Base-by-base conservation (phyloP, 2,329 filamentous ascomycete species). In the Gyromitra esculenta region DNA sequence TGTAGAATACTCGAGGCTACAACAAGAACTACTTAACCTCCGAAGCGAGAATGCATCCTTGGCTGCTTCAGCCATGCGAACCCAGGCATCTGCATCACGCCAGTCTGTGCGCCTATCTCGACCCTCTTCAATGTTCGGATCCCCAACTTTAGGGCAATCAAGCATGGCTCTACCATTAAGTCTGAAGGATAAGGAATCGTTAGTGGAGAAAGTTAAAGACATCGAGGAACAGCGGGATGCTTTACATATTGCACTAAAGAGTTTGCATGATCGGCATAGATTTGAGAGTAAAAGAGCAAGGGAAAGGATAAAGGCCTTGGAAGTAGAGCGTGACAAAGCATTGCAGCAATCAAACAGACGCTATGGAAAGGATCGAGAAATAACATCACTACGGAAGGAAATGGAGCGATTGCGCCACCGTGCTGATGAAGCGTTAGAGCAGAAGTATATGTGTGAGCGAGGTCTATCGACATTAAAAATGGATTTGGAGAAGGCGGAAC, bases 361-460 rank as follows among this genome's bases (percentile, higher is more conserved):
- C 80, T 89, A 89, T 4, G 92, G 92, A 8, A 98, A 96, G 82
- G 91, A 96, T 82, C 90, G 88, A 79, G 95, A 98, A 81, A 92
- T 98, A 5, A 87, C 88, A 1, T 90, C 88, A 77, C 86, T 98
- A 56, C 91, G 94, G 76, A 90, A 91, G 31, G 96, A 99, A 82
- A 92, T 99, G 78, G 92, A 92, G 66, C 88, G 91, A 15, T 87
- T 99, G 73, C 90, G 96, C 56, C 91, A 91, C 77, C 90, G 96
- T 69, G 95, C 95, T 39, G 95, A 99, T 81, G 95, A 98, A 79
- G 95, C 95, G 15, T 88, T 98, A 13, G 93, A 97, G 82, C 92
- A 97, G 81, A 98, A 98, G 84, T 98, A 93, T 91, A 92, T 96
- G 82, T 95, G 94, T 77, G 95, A 97, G 84, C 96, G 96, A 84